Percentiles rank a stretch among this genome's conserved stretches.
Conservation (phyloP, 2,329 filamentous ascomycete genomes). For the Phaeoacremonium minimum region DNA sequence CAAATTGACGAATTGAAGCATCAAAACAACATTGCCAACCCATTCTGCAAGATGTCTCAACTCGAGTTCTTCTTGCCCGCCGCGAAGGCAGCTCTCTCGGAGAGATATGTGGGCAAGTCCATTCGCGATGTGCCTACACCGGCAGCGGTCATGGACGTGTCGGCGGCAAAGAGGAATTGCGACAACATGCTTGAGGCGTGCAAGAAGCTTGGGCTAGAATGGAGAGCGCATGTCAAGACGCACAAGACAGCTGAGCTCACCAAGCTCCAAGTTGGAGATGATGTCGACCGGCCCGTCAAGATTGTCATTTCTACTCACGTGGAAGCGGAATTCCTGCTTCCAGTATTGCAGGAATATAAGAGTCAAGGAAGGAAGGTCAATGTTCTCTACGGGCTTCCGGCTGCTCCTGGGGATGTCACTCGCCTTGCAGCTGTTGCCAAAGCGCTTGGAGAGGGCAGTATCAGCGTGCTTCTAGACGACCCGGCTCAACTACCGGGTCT, state of each 20-base stretch:
- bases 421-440: slow-evolving; percentile 55
- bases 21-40: too few species aligned
- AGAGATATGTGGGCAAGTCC: slow-evolving; percentile 52
- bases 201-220: slow-evolving; percentile 54
- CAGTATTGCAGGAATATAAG: slow-evolving; percentile 56
- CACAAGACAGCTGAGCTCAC: slow-evolving; percentile 74
- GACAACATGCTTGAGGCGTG: slow-evolving; percentile 64
- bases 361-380: slow-evolving; percentile 50
- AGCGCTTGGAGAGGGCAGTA: slow-evolving; percentile 47
- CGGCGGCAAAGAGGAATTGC: slow-evolving; percentile 65
- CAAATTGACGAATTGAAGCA: too few species aligned
- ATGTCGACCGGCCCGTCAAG: slow-evolving; percentile 42
- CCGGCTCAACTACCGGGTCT: slow-evolving; percentile 49
- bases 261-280: slow-evolving; percentile 63
- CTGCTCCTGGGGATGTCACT: slow-evolving; percentile 55
- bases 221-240: slow-evolving; percentile 77
- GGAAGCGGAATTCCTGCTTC: slow-evolving; percentile 65
- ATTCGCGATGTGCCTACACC: slow-evolving; percentile 61
- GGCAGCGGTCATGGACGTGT: slow-evolving; percentile 63
- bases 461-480: slow-evolving; percentile 70
- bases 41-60: not conserved
- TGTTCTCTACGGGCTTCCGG: slow-evolving; percentile 69
- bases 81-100: slow-evolving; percentile 29
- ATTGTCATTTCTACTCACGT: slow-evolving; percentile 71
- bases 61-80: slow-evolving; percentile 2